Evolutionary conservation across 1,139 yeast genomes (phyloP), one percentile per base, ranked within the genome.

Genomic region (Citeromyces hawaiiensis): DNA sequence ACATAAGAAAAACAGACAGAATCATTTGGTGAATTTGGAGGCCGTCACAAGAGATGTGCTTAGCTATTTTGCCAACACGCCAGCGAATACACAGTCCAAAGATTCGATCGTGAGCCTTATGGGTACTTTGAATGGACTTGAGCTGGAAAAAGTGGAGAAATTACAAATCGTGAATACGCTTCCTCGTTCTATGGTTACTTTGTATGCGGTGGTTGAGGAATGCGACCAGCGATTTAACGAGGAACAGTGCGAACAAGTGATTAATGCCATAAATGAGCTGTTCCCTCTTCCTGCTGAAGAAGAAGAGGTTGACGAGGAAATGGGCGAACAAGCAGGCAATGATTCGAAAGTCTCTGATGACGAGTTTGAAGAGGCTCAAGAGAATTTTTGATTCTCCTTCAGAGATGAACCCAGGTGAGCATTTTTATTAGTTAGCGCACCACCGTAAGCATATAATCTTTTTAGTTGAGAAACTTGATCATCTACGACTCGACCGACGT

Each of bases 171-270:
- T 87, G 43, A 88, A 91, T 57, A 65, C 76, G 4, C 68, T 87
- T 35, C 97, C 97, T 1, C 64, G 80, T 38, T 74, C 87, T 2
- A 61, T 85, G 66, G 96, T 87, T 3, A 80, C 75, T 35, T 66
- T 91, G 42, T 86, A 76, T 56, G 68, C 91, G 0, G 64, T 88
- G 35, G 77, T 91, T 3, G 98, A 91, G 53, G 97, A 91, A 56
- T 88, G 96, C 56, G 97, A 88, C 48, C 78, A 73, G 47, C 66
- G 97, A 47, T 80, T 86, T 50, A 60, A 65, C 16, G 83, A 79
- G 43, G 81, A 73, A 1, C 69, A 75, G 43, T 68, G 82, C 42
- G 71, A 73, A 38, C 60, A 61, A 2, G 69, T 86, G 2, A 46
- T 83, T 14, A 67, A 56, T 2, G 65, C 73, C 43, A 66, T 82